Conservation (phyloP, 2,329 filamentous ascomycete genomes). For the Claviceps digitariae region DNA sequence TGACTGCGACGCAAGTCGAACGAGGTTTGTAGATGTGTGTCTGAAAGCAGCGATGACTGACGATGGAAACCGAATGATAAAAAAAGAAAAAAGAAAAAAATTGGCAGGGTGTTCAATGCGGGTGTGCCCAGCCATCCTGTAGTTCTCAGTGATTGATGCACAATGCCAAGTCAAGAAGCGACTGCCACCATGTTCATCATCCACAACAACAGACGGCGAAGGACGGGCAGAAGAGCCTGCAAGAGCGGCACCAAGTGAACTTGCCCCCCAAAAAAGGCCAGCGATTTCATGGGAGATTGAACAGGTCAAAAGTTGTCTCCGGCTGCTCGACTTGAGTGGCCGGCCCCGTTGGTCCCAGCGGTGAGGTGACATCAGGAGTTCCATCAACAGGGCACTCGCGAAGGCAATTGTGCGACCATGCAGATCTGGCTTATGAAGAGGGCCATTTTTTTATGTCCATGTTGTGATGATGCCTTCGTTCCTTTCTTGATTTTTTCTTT, state of each 20-base stretch:
- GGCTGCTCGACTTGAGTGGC: neutral
- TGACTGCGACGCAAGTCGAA: neutral
- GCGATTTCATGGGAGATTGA: neutral
- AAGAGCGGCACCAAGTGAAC: no score
- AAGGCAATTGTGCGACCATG: conserved; percentile 1
- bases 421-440: neutral
- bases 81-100: neutral
- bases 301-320: neutral
- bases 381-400: conserved; percentile 1
- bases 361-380: conserved; percentile 1
- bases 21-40: neutral
- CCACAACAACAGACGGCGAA: neutral
- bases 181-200: neutral
- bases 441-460: conserved; percentile 1
- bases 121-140: neutral
- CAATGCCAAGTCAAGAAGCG: neutral
- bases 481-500: neutral
- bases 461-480: neutral
- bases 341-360: neutral
- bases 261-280: neutral
- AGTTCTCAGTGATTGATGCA: neutral
- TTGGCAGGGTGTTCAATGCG: neutral
- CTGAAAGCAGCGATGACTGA: neutral
- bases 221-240: neutral
- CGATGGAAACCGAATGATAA: neutral